phyloP scores from a whole-genome alignment of 768 basidiomycete species.

The Inosperma sp. region DNA sequence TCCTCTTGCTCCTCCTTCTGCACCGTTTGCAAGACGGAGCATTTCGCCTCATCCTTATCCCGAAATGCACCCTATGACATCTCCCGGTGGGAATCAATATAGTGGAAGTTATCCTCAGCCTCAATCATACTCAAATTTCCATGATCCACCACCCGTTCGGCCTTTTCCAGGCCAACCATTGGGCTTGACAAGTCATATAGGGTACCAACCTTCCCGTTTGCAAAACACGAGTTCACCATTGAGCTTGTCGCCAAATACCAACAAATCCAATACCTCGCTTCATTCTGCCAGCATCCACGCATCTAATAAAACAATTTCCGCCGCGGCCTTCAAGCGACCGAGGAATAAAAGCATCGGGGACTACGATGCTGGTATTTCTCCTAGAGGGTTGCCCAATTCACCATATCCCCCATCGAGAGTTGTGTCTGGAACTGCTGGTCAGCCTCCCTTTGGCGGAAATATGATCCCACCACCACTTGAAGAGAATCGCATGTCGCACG shows the following conservation, averaged over 20 bases:
- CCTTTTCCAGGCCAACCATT: background rate
- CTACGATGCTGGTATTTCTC: conserved; percentile 3
- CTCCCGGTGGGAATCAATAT: background rate
- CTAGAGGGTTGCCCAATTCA: conserved; percentile 38
- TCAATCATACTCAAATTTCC: no score
- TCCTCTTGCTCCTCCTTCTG: conserved; percentile 33
- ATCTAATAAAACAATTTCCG: conserved; percentile 66
- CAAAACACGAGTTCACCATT: conserved; percentile 7
- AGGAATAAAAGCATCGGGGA: conserved; percentile 15
- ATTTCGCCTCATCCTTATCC: conserved; percentile 38
- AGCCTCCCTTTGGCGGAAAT: conserved; percentile 2
- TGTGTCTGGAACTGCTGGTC: background rate
- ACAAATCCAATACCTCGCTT: background rate
- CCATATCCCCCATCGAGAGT: conserved; percentile 30
- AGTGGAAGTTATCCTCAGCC: no score
- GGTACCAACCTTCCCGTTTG: background rate
- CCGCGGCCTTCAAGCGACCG: conserved; percentile 67
- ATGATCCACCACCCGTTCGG: background rate
- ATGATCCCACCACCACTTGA: conserved; percentile 14
- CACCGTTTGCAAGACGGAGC: conserved; percentile 36
- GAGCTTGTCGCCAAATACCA: conserved; percentile 2
- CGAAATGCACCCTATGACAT: conserved; percentile 21
- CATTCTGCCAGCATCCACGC: background rate
- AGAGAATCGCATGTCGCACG: conserved; percentile 12
- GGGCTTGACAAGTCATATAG: background rate